Evolutionary conservation across 2,329 filamentous ascomycete genomes (phyloP), one percentile per base, ranked within the genome.

Genomic region (Sporothrix mexicana): DNA sequence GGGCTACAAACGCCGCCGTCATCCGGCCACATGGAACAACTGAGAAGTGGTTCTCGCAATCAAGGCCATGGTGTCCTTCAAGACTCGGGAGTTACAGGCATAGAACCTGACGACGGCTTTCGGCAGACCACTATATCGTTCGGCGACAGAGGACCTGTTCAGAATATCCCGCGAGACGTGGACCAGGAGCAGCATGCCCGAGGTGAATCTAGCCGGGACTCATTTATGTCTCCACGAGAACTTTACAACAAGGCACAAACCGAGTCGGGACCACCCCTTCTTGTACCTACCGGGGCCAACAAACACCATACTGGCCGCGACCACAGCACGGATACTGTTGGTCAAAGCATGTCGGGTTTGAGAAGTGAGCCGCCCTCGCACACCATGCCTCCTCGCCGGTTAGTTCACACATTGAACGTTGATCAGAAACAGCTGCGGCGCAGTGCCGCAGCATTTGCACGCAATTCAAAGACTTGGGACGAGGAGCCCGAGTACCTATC

Each of bases 61-160:
- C 53, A 43, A 36, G 23, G 13, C 17, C n/a, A 57, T 1, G 30
- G 25, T 20, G 62, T 59, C 15, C 69, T 59, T 2, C 59, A 13
- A 1, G n/a, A 17, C 45, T 15, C 43, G 45, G 64, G 20, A 2
- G 62, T 70, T 9, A 53, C 70, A 23, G 74, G 71, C 3, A 51
- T 66, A 3, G 36, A 55, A 17, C 66, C 68, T 2, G 53, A 20
- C 45, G 74, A 76, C 30, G 64, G 70, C 2, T 55, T 73, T 15
- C 69, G 61, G 23, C 75, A 76, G 68, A 75, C 74, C 1, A 74
- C 71, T 0, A 68, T 76, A n/a, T 57, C 70, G 2, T 76, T 76
- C 36, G 66, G 64, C 15, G 25, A 43, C 23, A 47, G 25, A 15
- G 12, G 17, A n/a, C 25, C 17, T 7, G 4, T 4, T 36, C n/a